Percentiles rank a stretch among this genome's conserved stretches.
phyloP scores from a whole-genome alignment of 2,329 filamentous ascomycete species.

The Fusarium zealandicum region DNA sequence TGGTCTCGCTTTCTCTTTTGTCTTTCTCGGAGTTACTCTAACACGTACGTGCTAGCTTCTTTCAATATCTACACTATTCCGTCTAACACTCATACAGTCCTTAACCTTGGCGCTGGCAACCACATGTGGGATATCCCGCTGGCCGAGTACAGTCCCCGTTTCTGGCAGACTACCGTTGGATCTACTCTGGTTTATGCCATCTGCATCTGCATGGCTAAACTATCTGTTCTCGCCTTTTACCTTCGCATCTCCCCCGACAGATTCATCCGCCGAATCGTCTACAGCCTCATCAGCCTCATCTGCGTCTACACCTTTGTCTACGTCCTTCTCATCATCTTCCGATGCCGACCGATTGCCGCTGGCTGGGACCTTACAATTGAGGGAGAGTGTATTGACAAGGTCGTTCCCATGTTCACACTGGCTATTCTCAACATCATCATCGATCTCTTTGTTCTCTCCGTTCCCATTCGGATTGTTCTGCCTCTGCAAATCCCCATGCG shows the following conservation, averaged over 20 bases:
- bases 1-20: conserved; percentile 35
- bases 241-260: conserved; percentile 48
- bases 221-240: conserved; percentile 55
- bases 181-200: conserved; percentile 53
- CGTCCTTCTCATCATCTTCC: conserved; percentile 48
- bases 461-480: conserved; percentile 54
- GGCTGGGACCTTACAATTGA: conserved; percentile 50
- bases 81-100: conserved; percentile 27
- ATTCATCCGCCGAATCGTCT: conserved; percentile 33
- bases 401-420: conserved; percentile 40
- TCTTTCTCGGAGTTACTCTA: conserved; percentile 34
- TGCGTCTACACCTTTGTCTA: conserved; percentile 51
- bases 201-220: conserved; percentile 51
- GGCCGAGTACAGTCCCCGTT: conserved; percentile 32
- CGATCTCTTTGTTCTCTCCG: conserved; percentile 53
- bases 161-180: conserved; percentile 44
- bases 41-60: conserved; percentile 26
- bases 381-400: conserved; percentile 51
- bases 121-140: conserved; percentile 43
- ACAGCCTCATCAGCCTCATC: conserved; percentile 46
- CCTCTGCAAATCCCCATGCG: conserved; percentile 55
- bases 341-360: conserved; percentile 52
- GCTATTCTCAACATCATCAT: conserved; percentile 52
- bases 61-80: rapidly evolving
- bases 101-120: conserved; percentile 37